Percentiles rank a stretch among this genome's conserved stretches.
phyloP scores from a whole-genome alignment of 495 filamentous ascomycete species.

The Aspergillus olivimuriae region DNA sequence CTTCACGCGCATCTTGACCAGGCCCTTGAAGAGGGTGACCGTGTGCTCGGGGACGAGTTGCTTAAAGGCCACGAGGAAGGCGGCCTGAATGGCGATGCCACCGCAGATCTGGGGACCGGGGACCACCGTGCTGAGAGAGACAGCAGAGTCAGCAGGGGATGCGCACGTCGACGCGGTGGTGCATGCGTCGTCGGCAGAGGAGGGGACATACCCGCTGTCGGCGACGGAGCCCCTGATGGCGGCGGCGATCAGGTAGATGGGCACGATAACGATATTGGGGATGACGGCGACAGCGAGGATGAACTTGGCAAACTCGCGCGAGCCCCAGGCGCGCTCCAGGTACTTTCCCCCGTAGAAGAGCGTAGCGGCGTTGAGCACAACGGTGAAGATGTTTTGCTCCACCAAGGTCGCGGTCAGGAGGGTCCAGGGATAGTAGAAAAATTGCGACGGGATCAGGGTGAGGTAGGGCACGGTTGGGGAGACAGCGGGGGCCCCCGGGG shows the following conservation, averaged over 20 bases:
- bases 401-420: constrained; percentile 81
- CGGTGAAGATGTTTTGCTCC: constrained; percentile 87
- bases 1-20: constrained; percentile 85
- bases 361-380: constrained; percentile 71
- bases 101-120: constrained; percentile 83
- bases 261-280: constrained; percentile 71
- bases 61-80: constrained; percentile 96
- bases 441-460: constrained; percentile 73
- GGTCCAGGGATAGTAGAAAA: constrained; percentile 87
- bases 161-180: constrained; percentile 24
- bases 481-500: constrained; percentile 29
- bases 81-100: constrained; percentile 80
- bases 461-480: constrained; percentile 75
- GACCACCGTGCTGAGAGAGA: constrained; percentile 29
- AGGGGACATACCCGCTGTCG: constrained; percentile 59
- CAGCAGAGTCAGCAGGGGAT: constrained; percentile 36
- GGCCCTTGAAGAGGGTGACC: constrained; percentile 82
- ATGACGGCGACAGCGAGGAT: constrained; percentile 68
- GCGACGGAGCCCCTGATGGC: constrained; percentile 59
- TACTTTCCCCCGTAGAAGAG: constrained; percentile 93
- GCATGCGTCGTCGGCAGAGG: constrained; percentile 14
- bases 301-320: constrained; percentile 89
- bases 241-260: constrained; percentile 65
- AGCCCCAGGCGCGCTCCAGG: constrained; percentile 92
- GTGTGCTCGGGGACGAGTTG: constrained; percentile 97